Conservation (phyloP, 129 eudicot species). For the Chrysanthemum lavandulifolium region DNA sequence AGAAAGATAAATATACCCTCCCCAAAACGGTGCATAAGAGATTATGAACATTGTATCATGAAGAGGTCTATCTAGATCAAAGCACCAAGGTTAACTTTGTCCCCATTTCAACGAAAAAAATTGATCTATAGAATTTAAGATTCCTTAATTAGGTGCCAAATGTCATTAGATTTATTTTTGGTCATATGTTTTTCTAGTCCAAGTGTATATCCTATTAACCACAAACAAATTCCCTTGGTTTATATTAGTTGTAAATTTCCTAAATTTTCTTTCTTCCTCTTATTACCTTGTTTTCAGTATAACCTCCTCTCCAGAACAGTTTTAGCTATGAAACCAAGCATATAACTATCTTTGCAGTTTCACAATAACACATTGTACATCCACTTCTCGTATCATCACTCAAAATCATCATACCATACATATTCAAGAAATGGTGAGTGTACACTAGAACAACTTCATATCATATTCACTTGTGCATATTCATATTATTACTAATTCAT, state of each 20-base stretch:
- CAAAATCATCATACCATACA: neutral
- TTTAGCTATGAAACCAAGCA: constrained; percentile 7
- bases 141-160: constrained; percentile 11
- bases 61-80: neutral
- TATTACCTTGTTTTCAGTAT: constrained; percentile 20
- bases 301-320: constrained; percentile 15
- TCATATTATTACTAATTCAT: neutral
- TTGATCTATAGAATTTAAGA: neutral
- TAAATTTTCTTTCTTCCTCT: constrained; percentile 14
- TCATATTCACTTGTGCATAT: neutral
- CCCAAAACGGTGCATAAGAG: too few relatives aligned
- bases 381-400: constrained; percentile 11
- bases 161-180: constrained; percentile 12
- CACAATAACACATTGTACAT: neutral
- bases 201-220: constrained; percentile 13
- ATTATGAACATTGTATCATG: too few relatives aligned
- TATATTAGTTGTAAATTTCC: constrained; percentile 11
- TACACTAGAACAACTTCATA: constrained; percentile 1
- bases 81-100: neutral
- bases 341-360: neutral
- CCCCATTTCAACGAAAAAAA: neutral
- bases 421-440: neutral
- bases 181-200: constrained; percentile 11
- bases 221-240: constrained; percentile 9
- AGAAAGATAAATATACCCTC: too few relatives aligned